Conservation (phyloP, 768 basidiomycete genomes). For the Lentinula lateritia region DNA sequence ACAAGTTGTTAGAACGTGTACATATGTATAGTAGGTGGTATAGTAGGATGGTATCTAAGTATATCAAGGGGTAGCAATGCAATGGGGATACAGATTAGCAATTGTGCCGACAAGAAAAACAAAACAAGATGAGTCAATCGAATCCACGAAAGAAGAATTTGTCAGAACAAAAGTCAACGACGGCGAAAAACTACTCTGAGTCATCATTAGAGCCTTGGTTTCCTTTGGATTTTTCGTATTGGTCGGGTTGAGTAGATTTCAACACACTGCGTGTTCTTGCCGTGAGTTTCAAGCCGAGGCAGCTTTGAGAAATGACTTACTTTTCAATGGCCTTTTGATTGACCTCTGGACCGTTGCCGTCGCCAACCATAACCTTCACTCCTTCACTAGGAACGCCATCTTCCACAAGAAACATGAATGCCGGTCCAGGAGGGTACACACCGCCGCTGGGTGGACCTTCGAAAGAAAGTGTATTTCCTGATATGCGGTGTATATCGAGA, state of each 20-base stretch:
- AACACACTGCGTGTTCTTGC: background rate
- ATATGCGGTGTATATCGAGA: conserved; percentile 37
- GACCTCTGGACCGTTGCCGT: conserved; percentile 54
- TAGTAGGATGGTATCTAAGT: background rate
- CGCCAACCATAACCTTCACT: conserved; percentile 61
- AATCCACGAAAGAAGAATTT: background rate
- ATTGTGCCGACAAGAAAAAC: background rate
- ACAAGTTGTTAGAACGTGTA: too few relatives aligned
- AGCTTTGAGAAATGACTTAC: conserved; percentile 30
- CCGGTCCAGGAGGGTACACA: conserved; percentile 80
- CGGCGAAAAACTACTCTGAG: background rate
- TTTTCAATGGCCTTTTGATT: conserved; percentile 51
- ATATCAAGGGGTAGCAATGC: background rate
- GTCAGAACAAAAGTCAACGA: background rate
- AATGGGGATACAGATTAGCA: background rate
- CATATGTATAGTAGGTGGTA: background rate
- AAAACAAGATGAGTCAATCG: background rate
- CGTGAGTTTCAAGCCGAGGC: background rate
- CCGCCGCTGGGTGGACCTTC: conserved; percentile 56
- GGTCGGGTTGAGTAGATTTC: conserved; percentile 4
- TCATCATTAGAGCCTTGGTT: background rate
- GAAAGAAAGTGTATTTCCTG: conserved; percentile 44
- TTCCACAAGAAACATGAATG: conserved; percentile 65
- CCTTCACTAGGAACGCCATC: conserved; percentile 64
- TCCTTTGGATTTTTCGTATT: conserved; percentile 1